These are phyloP conservation scores for Fusarium austroafricanum DNA, from an alignment of 2,329 filamentous ascomycete species.

Conservation along the genomic window DNA sequence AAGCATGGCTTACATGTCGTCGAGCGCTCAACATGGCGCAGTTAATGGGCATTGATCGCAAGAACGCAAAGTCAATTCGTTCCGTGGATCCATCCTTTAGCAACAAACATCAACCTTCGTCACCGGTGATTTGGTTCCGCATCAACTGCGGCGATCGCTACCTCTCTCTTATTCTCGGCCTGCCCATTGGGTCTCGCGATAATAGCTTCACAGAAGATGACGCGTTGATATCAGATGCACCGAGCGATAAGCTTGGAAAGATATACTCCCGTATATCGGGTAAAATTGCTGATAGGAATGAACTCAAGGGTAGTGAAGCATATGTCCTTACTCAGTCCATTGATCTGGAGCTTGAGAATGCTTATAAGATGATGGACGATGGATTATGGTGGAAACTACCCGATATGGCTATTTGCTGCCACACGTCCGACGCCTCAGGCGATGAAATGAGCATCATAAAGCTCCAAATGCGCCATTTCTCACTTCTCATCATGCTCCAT, in stretches of 20 bases:
- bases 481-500: constrained; percentile 64
- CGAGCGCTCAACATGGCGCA: constrained; percentile 63
- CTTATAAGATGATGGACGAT: constrained; percentile 55
- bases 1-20: constrained; percentile 64
- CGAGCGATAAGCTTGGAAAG: constrained; percentile 58
- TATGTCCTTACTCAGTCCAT: constrained; percentile 57
- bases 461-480: constrained; percentile 63
- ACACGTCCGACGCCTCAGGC: constrained; percentile 28
- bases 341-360: constrained; percentile 60
- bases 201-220: constrained; percentile 52
- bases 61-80: constrained; percentile 49
- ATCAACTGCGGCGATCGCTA: constrained; percentile 63
- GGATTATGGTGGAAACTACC: constrained; percentile 62
- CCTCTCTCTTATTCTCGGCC: constrained; percentile 62
- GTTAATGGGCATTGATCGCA: constrained; percentile 61
- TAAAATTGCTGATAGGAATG: constrained; percentile 62
- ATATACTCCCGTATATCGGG: constrained; percentile 57
- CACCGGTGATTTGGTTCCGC: constrained; percentile 59
- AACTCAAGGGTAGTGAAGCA: constrained; percentile 49
- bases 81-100: constrained; percentile 52
- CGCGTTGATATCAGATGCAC: constrained; percentile 48
- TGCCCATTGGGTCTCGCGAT: constrained; percentile 58
- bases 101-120: constrained; percentile 44
- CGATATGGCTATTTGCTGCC: constrained; percentile 40
- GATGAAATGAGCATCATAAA: constrained; percentile 51